These are phyloP conservation scores for Lentinula raphanica DNA, from an alignment of 768 basidiomycete species.

Conservation along the genomic window DNA sequence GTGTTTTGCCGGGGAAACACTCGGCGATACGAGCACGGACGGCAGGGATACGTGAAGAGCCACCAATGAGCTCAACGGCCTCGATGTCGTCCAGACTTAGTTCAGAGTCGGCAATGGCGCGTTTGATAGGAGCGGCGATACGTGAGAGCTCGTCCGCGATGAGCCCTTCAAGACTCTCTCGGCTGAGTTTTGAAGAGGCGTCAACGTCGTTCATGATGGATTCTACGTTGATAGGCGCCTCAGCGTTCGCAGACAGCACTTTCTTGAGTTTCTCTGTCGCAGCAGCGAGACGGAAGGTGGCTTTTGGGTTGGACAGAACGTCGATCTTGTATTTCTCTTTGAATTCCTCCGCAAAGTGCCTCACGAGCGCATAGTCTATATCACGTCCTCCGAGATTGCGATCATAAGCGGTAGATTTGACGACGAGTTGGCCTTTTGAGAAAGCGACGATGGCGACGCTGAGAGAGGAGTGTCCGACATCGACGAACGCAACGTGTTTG, in stretches of 20 bases:
- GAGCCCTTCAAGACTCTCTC: slow-evolving; percentile 80
- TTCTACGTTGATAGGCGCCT: slow-evolving; percentile 88
- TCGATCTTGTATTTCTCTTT: slow-evolving; percentile 98
- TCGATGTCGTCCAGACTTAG: slow-evolving; percentile 82
- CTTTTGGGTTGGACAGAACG: slow-evolving; percentile 86
- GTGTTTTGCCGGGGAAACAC: slow-evolving; percentile 76
- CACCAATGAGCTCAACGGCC: slow-evolving; percentile 89
- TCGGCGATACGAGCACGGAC: slow-evolving; percentile 84
- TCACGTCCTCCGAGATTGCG: slow-evolving; percentile 93
- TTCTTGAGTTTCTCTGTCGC: slow-evolving; percentile 96
- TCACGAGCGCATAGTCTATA: slow-evolving; percentile 86
- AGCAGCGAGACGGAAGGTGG: slow-evolving; percentile 81
- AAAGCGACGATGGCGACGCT: slow-evolving; percentile 87
- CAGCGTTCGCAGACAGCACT: slow-evolving; percentile 88
- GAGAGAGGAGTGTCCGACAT: slow-evolving; percentile 90
- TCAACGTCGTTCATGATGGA: slow-evolving; percentile 96
- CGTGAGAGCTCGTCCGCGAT: slow-evolving; percentile 71
- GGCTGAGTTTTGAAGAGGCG: slow-evolving; percentile 76
- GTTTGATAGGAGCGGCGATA: slow-evolving; percentile 69
- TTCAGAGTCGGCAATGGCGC: slow-evolving; percentile 76
- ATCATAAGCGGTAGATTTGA: slow-evolving; percentile 88
- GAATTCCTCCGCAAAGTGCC: slow-evolving; percentile 90
- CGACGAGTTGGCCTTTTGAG: slow-evolving; percentile 85
- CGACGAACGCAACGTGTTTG: slow-evolving; percentile 88
- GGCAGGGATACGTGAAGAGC: slow-evolving; percentile 87